These are phyloP conservation scores for Chenopodium berlandieri DNA, from an alignment of 148 eudicot genomes.

Conservation along the genomic window DNA sequence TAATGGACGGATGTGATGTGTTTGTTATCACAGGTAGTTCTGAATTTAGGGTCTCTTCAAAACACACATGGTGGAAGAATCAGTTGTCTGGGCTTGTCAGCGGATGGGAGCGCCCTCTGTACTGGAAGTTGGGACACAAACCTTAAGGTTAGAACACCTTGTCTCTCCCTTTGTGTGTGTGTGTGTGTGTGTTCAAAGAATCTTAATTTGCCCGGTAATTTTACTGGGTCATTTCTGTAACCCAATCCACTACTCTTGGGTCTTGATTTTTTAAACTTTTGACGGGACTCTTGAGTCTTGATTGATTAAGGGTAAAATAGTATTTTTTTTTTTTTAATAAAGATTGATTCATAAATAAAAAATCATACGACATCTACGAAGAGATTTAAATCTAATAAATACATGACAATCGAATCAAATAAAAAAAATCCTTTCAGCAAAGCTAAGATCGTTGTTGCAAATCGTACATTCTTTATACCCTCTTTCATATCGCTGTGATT, in stretches of 20 bases:
- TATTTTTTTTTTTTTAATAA: too few relatives aligned
- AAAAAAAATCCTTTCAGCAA: too few relatives aligned
- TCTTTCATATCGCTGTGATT: too few relatives aligned
- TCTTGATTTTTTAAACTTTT: too few relatives aligned
- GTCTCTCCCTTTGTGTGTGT: background rate
- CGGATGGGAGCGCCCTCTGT: constrained; percentile 99
- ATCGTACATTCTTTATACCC: too few relatives aligned
- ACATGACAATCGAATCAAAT: too few relatives aligned
- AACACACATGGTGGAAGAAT: constrained; percentile 70
- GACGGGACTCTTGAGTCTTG: too few relatives aligned
- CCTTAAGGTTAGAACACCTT: constrained; percentile 61
- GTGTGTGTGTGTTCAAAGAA: background rate
- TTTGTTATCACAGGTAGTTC: constrained; percentile 52
- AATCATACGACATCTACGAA: too few relatives aligned
- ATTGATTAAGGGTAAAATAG: too few relatives aligned
- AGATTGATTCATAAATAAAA: too few relatives aligned
- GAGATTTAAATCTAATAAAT: too few relatives aligned
- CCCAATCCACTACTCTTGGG: background rate
- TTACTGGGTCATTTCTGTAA: background rate
- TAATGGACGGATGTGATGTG: background rate
- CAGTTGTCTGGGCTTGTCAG: constrained; percentile 88
- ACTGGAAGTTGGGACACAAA: constrained; percentile 97
- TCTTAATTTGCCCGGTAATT: background rate
- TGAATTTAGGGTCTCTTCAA: constrained; percentile 80
- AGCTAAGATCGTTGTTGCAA: too few relatives aligned